These are phyloP conservation scores for Tritrichomonas foetus DNA, from an alignment of 208 protist genomes.

Conservation along the genomic window DNA sequence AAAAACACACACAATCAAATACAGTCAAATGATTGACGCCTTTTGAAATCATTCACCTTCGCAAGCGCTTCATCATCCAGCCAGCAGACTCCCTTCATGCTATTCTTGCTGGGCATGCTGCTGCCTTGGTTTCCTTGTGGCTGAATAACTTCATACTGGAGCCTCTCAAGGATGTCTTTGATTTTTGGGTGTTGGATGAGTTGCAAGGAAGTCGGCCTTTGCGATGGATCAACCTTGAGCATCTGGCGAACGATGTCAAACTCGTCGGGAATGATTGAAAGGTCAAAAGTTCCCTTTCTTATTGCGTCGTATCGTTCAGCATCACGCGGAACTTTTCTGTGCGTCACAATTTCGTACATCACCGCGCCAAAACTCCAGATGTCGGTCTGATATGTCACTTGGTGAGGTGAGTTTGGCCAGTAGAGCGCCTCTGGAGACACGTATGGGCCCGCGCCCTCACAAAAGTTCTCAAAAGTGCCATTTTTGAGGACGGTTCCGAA, in stretches of 20 bases:
- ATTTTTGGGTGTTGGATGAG: background rate
- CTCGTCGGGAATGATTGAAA: background rate
- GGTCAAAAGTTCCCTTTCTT: background rate
- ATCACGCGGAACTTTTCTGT: background rate
- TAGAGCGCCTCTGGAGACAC: background rate
- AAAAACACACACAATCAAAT: too few relatives aligned
- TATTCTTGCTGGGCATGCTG: too few relatives aligned
- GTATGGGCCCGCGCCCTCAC: constrained; percentile 27
- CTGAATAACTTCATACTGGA: too few relatives aligned
- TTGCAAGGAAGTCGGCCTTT: background rate
- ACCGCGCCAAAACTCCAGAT: background rate
- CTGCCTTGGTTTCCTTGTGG: too few relatives aligned
- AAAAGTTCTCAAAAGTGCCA: background rate
- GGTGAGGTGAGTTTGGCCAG: background rate
- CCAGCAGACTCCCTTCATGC: too few relatives aligned
- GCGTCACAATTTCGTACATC: background rate
- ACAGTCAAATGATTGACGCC: too few relatives aligned
- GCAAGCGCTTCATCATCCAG: too few relatives aligned
- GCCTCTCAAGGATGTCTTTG: too few relatives aligned
- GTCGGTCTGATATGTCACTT: background rate
- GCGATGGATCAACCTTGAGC: background rate
- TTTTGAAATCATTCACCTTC: too few relatives aligned
- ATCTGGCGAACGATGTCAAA: background rate
- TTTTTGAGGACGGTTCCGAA: background rate
- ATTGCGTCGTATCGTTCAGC: background rate